Evolutionary conservation across 805 yeast species (phyloP), one percentile per base, ranked within the genome.

Genomic region (Lipomyces chichibuensis): DNA sequence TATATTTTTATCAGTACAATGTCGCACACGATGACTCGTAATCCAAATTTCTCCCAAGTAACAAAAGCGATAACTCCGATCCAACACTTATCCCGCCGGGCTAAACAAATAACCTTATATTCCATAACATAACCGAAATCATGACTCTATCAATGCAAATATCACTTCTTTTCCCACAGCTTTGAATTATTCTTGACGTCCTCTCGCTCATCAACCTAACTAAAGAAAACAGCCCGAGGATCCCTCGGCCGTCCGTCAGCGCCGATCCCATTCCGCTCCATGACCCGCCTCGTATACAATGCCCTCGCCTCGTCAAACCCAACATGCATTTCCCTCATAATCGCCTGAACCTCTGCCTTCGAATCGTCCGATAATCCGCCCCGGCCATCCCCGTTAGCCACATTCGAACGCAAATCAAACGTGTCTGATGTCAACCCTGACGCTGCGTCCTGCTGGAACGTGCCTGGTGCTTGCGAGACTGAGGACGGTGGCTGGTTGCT

Each of bases 271-370:
- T 88, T 83, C 17, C 79, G 75, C 0, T 80, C 78, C 75, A 90
- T 81, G 69, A 78, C 78, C 17, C 75, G 69, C 61, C 79, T 80
- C 4, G 85, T 83, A 73, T 84, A 87, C 63, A 81, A 73, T 2
- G 84, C 75, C 67, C 96, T 80, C 0, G 96, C 96, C 54, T 85
- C 85, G 75, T 90, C 96, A 74, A 90, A 90, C 0, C 84, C 73
- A 35, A 89, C 69, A 46, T 80, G 75, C 60, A 83, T 77, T 5
- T 75, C 73, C 6, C 80, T 74, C 95, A 90, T 90, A 7, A 89
- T 79, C 35, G 76, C 69, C 65, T 80, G 79, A 2, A 90, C 85
- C 63, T 79, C 82, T 20, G 73, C 72, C 75, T 87, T 88, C 1
- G 90, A 84, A 5, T 65, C 74, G 52, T 81, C 85, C 74, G 85